These are phyloP conservation scores for Paragyromitra xinjiangensis DNA, from an alignment of 495 filamentous ascomycete species.

Conservation along the genomic window DNA sequence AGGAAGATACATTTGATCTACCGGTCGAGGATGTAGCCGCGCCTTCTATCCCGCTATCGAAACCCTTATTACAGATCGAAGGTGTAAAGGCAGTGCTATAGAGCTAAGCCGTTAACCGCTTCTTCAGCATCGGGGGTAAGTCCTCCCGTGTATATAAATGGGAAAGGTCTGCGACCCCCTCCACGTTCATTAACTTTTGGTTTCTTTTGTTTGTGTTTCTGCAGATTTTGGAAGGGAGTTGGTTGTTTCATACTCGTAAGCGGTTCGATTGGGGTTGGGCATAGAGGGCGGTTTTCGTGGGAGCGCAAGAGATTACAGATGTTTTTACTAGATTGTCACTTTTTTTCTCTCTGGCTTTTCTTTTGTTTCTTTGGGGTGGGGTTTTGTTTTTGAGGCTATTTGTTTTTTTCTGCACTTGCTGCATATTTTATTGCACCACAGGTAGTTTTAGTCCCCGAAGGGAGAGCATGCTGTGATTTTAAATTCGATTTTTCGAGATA, in stretches of 20 bases:
- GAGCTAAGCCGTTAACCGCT: background rate
- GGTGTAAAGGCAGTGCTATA: slow-evolving; percentile 30
- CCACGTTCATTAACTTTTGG: slow-evolving; percentile 16
- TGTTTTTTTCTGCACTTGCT: background rate
- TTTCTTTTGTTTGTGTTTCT: slow-evolving; percentile 4
- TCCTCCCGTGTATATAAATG: slow-evolving; percentile 2
- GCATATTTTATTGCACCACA: slow-evolving; percentile 2
- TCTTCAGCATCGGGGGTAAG: background rate
- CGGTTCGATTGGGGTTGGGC: slow-evolving; percentile 28
- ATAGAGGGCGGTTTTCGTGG: slow-evolving; percentile 26
- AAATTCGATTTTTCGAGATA: background rate
- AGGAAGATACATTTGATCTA: slow-evolving; percentile 28
- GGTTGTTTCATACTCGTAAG: background rate
- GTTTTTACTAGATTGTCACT: slow-evolving; percentile 17
- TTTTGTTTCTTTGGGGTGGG: slow-evolving; percentile 23
- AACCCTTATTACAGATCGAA: slow-evolving; percentile 21
- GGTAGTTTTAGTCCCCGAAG: slow-evolving; percentile 30
- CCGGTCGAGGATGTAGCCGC: slow-evolving; percentile 17
- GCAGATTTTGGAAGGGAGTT: slow-evolving; percentile 21
- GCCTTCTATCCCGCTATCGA: slow-evolving; percentile 8
- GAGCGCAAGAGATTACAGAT: background rate
- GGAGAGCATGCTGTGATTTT: slow-evolving; percentile 17
- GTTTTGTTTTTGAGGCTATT: slow-evolving; percentile 14
- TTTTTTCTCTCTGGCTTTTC: slow-evolving; percentile 6
- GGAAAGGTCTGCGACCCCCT: slow-evolving; percentile 46